Evolutionary conservation across 2,329 filamentous ascomycete genomes (phyloP), one percentile per base, ranked within the genome.

Genomic region (Fusarium sublunatum): DNA sequence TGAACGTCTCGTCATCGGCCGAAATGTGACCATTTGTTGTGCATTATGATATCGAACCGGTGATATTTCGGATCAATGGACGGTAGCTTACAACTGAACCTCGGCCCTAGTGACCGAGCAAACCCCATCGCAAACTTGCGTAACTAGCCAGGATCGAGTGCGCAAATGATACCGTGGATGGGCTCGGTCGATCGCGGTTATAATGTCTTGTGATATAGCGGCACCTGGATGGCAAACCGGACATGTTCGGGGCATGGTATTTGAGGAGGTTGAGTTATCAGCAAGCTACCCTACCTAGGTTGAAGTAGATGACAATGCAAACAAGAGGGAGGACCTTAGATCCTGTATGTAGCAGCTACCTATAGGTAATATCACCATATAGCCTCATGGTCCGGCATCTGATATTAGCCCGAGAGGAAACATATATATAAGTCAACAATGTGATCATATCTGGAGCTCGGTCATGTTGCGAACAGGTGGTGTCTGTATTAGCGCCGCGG

Each of bases 1-100:
- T 43, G 29, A 22, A 6, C 13, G 22, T 43, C 25, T 19, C 25
- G 32, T 11, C 24, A 32, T 28, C 39, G 28, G 49, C 42, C 56
- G 46, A 54, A 59, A 32, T 64, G 28, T 49, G 53, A 42, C 58
- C 43, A 44, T 29, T 34, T 34, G n/a, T 34, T 25, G 25, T 45
- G 40, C 31, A 31, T 46, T 38, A 24, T 34, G 26, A 24, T 34
- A 47, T 28, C 25, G 46, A 44, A 19, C 19, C 48, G 46, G 52
- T 47, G 54, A 56, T 50, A 60, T 52, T 46, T 67, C 69, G 69
- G 69, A 50, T 71, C 67, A 71, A 71, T 49, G 69, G 69, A 68
- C 67, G 29, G 36, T 50, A 40, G 43, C 40, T 46, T 43, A 45
- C 24, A 28, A 7, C 41, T 50, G 51, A 70, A 61, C 69, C 69